Base-by-base conservation (phyloP, 306 rosid species). In the Quercus rubra region DNA sequence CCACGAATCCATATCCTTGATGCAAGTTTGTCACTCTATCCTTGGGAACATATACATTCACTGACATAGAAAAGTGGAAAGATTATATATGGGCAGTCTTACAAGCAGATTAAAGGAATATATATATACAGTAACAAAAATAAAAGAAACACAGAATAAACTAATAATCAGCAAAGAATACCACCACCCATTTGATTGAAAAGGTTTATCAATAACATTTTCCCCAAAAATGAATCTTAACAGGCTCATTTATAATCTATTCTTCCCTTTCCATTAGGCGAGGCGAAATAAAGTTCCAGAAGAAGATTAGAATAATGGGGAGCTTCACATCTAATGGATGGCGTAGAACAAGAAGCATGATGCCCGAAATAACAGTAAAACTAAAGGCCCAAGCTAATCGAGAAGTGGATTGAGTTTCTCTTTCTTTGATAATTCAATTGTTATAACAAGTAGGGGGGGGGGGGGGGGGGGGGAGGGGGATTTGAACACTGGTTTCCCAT, bases 1-100 rank as follows among this genome's bases (percentile, higher is more conserved):
- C 99, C 54, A 96, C 93, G 76, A 96, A 96, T 41, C 99, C 98
- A 84, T 96, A 96, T 64, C 99, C 99, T 85, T 96, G 98, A 83
- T 93, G 99, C 27, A 91, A 92, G 77, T 89, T 91, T 15, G 96
- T 96, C 20, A 96, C 99, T 82, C 99, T 93, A 78, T 96, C 99
- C 81, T 89, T 93, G 0, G 99, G 99, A 81, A 93, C 98, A 71
- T 96, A 96, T 58, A 96, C 99, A 86, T 96, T 96, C 68, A 96
- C 99, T 96, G 87, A 76, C 82, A 84, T 41, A 86, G 38, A 68
- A 18, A 15, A 18, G 2, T 58, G 35, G 0, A 23, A 38, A n/a
- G 49, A 14, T 69, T 30, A 74, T 27, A 15, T 3, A 54, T 28
- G 9, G 15, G 28, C 21, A 23, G 23, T 52, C 55, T 49, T 30